phyloP scores from a whole-genome alignment of 768 basidiomycete species.

The Boletus edulis region DNA sequence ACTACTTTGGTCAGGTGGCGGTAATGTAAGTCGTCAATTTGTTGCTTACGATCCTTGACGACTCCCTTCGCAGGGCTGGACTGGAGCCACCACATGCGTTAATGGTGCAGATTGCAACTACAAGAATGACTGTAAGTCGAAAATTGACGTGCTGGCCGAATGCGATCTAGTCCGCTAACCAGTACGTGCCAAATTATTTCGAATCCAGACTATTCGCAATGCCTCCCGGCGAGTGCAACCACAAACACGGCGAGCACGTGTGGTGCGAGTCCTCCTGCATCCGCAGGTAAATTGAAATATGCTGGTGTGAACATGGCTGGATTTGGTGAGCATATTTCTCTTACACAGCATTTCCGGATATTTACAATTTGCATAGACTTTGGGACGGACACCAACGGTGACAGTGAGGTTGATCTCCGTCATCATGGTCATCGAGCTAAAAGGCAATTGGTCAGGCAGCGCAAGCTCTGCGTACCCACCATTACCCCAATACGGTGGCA shows the following conservation, averaged over 20 bases:
- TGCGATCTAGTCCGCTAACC: background rate
- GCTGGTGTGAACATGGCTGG: constrained; percentile 14
- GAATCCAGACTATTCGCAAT: constrained; percentile 9
- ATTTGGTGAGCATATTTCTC: constrained; percentile 1
- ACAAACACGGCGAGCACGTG: background rate
- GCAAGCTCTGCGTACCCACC: constrained; percentile 11
- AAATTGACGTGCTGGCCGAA: background rate
- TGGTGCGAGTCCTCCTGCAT: background rate
- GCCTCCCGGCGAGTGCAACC: background rate
- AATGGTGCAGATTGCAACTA: constrained; percentile 6
- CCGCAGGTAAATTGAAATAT: constrained; percentile 8
- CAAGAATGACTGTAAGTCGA: constrained; percentile 3
- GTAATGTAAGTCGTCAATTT: background rate
- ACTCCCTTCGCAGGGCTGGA: constrained; percentile 1
- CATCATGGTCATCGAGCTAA: background rate
- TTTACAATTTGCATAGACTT: constrained; percentile 2
- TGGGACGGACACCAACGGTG: constrained; percentile 8
- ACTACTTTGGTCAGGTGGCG: constrained; percentile 7
- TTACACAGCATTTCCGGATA: background rate
- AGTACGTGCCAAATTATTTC: background rate
- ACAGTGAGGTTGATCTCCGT: background rate
- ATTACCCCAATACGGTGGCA: constrained; percentile 4
- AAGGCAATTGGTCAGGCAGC: background rate
- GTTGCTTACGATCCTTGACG: background rate
- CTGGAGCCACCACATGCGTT: constrained; percentile 7